Base-by-base conservation (phyloP, 148 eudicot species). In the Fallopia convolvulus region DNA sequence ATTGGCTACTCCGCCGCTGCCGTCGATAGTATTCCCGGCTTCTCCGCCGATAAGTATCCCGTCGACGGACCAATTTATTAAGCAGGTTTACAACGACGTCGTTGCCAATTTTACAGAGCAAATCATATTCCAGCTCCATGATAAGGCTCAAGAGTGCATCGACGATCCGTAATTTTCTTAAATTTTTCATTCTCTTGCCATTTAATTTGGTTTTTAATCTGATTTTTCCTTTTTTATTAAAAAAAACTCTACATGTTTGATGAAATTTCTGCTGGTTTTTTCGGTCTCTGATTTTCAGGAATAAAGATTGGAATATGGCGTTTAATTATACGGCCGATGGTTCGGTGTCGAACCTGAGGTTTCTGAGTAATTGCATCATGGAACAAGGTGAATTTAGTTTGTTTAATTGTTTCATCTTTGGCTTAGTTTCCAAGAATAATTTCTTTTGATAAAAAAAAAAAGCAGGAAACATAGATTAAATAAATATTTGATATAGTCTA, bases 291-390 rank as follows among this genome's bases (percentile, higher is more conserved):
- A 23, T 71, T 26, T 11, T 32, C 26, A 42, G 75, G 33, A 77
- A 82, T 78, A 79, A 21, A 65, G 87, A 85, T 71, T 85, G 81
- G 81, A 56, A 76, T 68, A 82, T 76, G 80, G 80, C 87, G 41
- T 85, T 82, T 65, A 78, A 75, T 63, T 85, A 82, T 30, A 18
- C 61, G 3, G 42, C 72, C 13, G 44, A 66, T 14, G 72, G 72
- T 4, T 66, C 72, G 15, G 20, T 5, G 8, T 13, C 83, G 18
- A 66, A 85, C 77, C 77, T 42, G 21, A 56, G 23, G 42, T 85
- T 85, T 49, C 26, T 85, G 71, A n/a, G 79, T 65, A 21, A 58
- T 56, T 85, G 87, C 71, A 53, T 80, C 48, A 33, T 2, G 21
- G 33, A 53, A 18, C 53, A 65, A 76, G 87, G 87, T 85, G 53